Evolutionary conservation across 192 early-diverging fungal species (phyloP).

Genomic region (Coemansia sp.): DNA sequence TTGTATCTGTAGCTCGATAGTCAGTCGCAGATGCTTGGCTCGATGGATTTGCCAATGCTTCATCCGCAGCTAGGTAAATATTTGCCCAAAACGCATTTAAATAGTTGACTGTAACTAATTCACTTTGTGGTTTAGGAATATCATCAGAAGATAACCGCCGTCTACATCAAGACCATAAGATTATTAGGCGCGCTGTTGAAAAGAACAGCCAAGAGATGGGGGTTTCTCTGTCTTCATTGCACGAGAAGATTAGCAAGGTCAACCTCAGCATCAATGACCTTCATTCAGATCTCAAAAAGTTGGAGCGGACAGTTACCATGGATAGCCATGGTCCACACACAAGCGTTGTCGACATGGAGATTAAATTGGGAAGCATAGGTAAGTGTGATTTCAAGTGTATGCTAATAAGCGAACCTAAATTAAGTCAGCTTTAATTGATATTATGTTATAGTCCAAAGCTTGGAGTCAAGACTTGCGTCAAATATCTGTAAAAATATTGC

Average conservation of each 20-base stretch:
- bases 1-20: conserved; percentile 26
- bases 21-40: conserved; percentile 26
- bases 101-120: not conserved
- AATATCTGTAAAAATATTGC: conserved; percentile 7
- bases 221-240: conserved; percentile 34
- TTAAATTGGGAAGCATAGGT: conserved; percentile 40
- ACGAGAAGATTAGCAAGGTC: conserved; percentile 48
- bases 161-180: conserved; percentile 44
- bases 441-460: conserved; percentile 9
- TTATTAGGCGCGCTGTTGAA: conserved; percentile 37
- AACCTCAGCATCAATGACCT: conserved; percentile 48
- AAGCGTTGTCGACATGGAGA: conserved; percentile 35
- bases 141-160: conserved; percentile 24
- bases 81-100: not conserved
- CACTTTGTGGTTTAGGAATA: conserved; percentile 1
- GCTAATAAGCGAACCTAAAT: not conserved
- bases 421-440: not conserved
- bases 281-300: conserved; percentile 47
- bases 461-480: conserved; percentile 17
- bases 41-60: conserved; percentile 12
- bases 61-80: conserved; percentile 19
- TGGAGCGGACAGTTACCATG: conserved; percentile 32
- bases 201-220: conserved; percentile 25
- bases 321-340: conserved; percentile 21
- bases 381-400: conserved; percentile 7